Percentiles rank a stretch among this genome's conserved stretches.
phyloP scores from a whole-genome alignment of 2,329 filamentous ascomycete species.

The Colletotrichum theobromicola region DNA sequence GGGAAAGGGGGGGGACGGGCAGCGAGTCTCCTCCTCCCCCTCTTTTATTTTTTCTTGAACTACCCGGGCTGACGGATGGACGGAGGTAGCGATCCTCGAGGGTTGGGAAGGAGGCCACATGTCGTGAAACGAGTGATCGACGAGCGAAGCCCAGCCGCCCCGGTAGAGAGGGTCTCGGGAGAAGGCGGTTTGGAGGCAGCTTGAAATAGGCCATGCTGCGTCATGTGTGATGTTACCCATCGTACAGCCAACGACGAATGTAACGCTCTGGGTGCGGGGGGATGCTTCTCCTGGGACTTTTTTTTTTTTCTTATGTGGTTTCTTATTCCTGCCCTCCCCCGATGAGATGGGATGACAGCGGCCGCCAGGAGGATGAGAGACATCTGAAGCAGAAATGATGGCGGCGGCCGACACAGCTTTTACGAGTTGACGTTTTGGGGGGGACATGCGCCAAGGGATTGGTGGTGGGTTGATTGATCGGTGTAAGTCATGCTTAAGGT shows the following conservation, averaged over 20 bases:
- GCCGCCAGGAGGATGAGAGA: neutral
- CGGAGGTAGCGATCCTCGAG: neutral
- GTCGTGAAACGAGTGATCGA: conserved; percentile 1
- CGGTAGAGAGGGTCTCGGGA: neutral
- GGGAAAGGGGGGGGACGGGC: neutral
- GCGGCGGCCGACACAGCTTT: neutral
- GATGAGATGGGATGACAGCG: neutral
- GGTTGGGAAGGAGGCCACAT: neutral
- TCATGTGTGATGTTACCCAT: neutral
- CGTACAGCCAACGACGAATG: neutral
- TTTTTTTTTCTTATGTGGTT: neutral
- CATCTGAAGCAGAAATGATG: neutral
- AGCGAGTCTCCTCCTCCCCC: neutral
- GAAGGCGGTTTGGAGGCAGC: neutral
- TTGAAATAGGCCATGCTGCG: neutral
- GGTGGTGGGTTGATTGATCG: neutral
- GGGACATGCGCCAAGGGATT: neutral
- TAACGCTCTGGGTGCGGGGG: neutral
- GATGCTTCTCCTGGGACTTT: neutral
- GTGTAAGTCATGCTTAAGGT: neutral
- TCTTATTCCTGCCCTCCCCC: neutral
- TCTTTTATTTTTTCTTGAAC: neutral
- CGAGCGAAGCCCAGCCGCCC: neutral
- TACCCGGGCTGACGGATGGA: neutral
- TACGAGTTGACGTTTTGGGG: neutral